These are phyloP conservation scores for Ogataea trehaloabstinens DNA, from an alignment of 805 yeast genomes.

Conservation along the genomic window DNA sequence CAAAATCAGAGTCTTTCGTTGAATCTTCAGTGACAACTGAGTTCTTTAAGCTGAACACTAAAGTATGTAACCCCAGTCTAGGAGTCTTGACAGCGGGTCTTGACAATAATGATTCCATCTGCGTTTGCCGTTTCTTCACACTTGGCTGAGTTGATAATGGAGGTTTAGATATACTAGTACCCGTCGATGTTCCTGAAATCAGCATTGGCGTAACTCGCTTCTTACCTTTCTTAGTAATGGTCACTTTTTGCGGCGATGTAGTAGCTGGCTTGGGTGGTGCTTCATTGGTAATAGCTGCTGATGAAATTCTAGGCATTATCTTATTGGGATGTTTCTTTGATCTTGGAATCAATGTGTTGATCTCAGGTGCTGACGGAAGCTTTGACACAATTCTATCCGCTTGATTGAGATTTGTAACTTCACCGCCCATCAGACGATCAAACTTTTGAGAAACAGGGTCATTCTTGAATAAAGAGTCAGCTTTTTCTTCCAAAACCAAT, in stretches of 20 bases:
- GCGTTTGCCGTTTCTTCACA: slow-evolving; percentile 25
- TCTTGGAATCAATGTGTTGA: slow-evolving; percentile 29
- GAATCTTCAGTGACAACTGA: slow-evolving; percentile 28
- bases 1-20: slow-evolving; percentile 30
- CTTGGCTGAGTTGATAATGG: slow-evolving; percentile 2
- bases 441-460: slow-evolving; percentile 29
- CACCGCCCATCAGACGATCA: slow-evolving; percentile 41
- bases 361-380: slow-evolving; percentile 11
- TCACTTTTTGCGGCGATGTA: slow-evolving; percentile 45
- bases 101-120: slow-evolving; percentile 30
- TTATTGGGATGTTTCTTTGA: slow-evolving; percentile 32
- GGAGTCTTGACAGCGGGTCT: slow-evolving; percentile 56
- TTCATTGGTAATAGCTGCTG: slow-evolving; percentile 5
- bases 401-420: slow-evolving; percentile 2
- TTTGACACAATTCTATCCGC: slow-evolving; percentile 1
- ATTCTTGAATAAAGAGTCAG: slow-evolving; percentile 28
- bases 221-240: slow-evolving; percentile 72
- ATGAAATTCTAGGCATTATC: slow-evolving; percentile 5
- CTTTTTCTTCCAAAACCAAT: slow-evolving; percentile 65
- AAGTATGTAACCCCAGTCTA: slow-evolving; percentile 59
- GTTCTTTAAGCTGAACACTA: slow-evolving; percentile 57
- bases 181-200: slow-evolving; percentile 44
- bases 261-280: slow-evolving; percentile 14
- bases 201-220: slow-evolving; percentile 73
- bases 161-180: slow-evolving; percentile 6